Percentiles rank a stretch among this genome's conserved stretches.
phyloP scores from a whole-genome alignment of 768 basidiomycete species.

The Lepiota subincarnata region DNA sequence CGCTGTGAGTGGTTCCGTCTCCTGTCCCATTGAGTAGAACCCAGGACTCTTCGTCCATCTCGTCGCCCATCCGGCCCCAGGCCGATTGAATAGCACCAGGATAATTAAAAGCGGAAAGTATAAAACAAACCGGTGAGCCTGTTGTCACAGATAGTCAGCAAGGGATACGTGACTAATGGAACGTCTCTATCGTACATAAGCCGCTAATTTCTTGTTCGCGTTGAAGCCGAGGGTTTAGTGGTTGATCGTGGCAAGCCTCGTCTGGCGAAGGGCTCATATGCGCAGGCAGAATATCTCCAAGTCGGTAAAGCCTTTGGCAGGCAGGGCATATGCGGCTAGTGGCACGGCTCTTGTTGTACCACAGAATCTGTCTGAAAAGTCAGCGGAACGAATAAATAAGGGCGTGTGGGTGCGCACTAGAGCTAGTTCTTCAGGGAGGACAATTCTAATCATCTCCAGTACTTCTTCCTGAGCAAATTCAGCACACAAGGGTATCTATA shows the following conservation, averaged over 20 bases:
- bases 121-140: constrained; percentile 79
- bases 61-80: constrained; percentile 67
- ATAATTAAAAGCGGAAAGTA: constrained; percentile 63
- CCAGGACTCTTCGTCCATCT: constrained; percentile 68
- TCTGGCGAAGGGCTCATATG: constrained; percentile 28
- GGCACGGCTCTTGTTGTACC: constrained; percentile 82
- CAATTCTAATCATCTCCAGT: constrained; percentile 63
- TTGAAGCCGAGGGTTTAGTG: constrained; percentile 31
- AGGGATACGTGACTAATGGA: neutral
- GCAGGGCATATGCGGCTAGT: constrained; percentile 73
- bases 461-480: constrained; percentile 78
- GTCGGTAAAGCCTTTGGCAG: constrained; percentile 65
- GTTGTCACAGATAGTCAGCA: neutral
- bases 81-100: constrained; percentile 59
- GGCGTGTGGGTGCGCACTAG: constrained; percentile 41
- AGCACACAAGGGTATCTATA: constrained; percentile 59
- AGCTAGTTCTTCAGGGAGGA: constrained; percentile 70
- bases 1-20: constrained; percentile 31
- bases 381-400: neutral
- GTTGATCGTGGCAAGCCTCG: constrained; percentile 12
- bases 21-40: constrained; percentile 46
- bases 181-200: constrained; percentile 49
- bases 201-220: constrained; percentile 74
- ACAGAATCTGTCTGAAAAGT: constrained; percentile 50
- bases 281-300: constrained; percentile 62